A percentile compares a stretch with the other conserved stretches of the same genome.
Conservation (phyloP, 1,139 yeast genomes). For the Saccharomyces hybrid region DNA sequence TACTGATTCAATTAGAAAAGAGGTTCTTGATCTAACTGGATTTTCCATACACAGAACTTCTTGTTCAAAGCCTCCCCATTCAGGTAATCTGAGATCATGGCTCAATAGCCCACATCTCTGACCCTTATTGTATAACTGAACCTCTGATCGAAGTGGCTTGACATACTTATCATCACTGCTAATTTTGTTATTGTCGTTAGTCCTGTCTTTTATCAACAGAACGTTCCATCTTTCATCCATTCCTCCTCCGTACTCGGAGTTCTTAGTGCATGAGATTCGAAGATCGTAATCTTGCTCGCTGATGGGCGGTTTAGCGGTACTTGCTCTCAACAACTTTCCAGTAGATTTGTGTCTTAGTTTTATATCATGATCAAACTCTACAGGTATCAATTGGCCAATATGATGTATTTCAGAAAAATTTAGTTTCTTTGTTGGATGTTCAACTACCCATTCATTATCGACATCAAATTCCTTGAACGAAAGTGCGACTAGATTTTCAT, state of each 20-base stretch:
- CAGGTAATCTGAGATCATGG: conserved; percentile 56
- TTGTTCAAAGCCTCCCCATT: conserved; percentile 76
- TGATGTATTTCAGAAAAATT: conserved; percentile 14
- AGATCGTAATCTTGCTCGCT: conserved; percentile 73
- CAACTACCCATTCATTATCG: conserved; percentile 65
- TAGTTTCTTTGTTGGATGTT: conserved; percentile 27
- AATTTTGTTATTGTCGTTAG: conserved; percentile 5
- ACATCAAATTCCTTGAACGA: conserved; percentile 44
- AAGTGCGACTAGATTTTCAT: conserved; percentile 63
- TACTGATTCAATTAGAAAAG: conserved; percentile 52
- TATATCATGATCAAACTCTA: conserved; percentile 47
- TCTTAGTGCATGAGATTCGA: conserved; percentile 64
- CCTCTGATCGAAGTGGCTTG: conserved; percentile 37
- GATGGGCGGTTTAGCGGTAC: conserved; percentile 60
- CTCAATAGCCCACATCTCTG: conserved; percentile 55
- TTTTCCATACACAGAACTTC: conserved; percentile 69
- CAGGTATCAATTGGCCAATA: conserved; percentile 32
- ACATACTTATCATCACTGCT: conserved; percentile 33
- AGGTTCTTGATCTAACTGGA: conserved; percentile 51
- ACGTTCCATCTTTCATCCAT: conserved; percentile 45
- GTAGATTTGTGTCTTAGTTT: conserved; percentile 57
- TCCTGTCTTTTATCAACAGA: conserved; percentile 2
- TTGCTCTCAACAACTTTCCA: conserved; percentile 52
- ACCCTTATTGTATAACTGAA: conserved; percentile 54
- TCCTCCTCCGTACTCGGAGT: conserved; percentile 41